phyloP scores from a whole-genome alignment of 108 stramenopile species.

The Conticribra guillardii region DNA sequence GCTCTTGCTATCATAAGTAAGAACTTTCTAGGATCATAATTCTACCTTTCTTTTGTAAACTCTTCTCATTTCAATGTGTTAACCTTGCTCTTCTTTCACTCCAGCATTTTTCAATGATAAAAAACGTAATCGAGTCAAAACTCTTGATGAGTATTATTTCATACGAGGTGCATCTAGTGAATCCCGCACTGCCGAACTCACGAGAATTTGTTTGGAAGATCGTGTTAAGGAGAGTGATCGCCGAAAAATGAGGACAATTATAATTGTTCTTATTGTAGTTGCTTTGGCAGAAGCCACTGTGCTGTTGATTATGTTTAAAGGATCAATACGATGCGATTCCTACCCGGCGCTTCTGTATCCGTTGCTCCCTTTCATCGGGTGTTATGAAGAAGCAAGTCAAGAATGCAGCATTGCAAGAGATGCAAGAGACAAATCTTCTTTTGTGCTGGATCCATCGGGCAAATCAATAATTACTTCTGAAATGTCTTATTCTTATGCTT shows the following conservation, averaged over 20 bases:
- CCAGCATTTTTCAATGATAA: conserved; percentile 11
- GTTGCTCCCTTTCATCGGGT: too few relatives aligned
- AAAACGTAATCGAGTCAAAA: conserved; percentile 19
- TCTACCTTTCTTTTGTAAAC: too few relatives aligned
- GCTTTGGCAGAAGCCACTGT: conserved; percentile 5
- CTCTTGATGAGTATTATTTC: conserved; percentile 28
- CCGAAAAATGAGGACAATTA: conserved; percentile 4
- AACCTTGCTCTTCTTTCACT: not conserved
- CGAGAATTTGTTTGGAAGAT: conserved; percentile 13
- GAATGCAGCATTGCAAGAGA: too few relatives aligned
- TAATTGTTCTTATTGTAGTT: conserved; percentile 3
- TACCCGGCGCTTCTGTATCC: too few relatives aligned
- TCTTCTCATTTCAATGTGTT: not conserved
- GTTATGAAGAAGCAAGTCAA: too few relatives aligned
- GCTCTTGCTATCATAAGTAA: conserved; percentile 18
- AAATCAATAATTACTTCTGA: too few relatives aligned
- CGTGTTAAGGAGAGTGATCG: not conserved
- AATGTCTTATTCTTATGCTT: too few relatives aligned
- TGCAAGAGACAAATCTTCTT: too few relatives aligned
- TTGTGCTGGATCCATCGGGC: too few relatives aligned
- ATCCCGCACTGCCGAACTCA: conserved; percentile 12
- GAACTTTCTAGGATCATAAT: too few relatives aligned
- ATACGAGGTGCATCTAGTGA: conserved; percentile 15
- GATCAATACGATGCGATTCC: too few relatives aligned
- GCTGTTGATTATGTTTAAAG: too few relatives aligned